Conservation (phyloP, 2,329 filamentous ascomycete genomes). For the Fusarium ramigenum region DNA sequence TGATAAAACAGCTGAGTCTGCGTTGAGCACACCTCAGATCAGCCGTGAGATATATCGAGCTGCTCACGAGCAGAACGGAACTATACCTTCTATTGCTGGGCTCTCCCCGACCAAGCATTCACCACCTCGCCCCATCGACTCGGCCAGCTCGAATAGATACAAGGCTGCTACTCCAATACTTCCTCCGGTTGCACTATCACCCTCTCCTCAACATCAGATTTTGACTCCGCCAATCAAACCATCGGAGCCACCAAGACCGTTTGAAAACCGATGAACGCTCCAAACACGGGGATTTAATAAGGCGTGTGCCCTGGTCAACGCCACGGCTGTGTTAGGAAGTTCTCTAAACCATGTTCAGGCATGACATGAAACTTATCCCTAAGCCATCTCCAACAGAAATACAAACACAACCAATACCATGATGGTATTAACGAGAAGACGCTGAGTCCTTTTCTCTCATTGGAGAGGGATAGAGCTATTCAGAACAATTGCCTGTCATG, state of each 20-base stretch:
- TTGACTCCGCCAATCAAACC: conserved; percentile 68
- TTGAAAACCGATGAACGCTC: conserved; percentile 29
- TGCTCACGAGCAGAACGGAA: conserved; percentile 46
- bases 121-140: conserved; percentile 51
- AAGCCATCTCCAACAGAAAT: background rate
- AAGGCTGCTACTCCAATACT: conserved; percentile 57
- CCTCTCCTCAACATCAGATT: conserved; percentile 65
- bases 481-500: conserved; percentile 10
- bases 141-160: conserved; percentile 41
- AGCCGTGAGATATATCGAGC: conserved; percentile 42
- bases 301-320: conserved; percentile 11
- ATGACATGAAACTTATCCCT: background rate
- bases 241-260: conserved; percentile 34
- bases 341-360: background rate
- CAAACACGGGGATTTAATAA: conserved; percentile 1
- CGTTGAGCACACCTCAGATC: conserved; percentile 43
- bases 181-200: conserved; percentile 67
- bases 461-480: background rate
- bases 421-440: conserved; percentile 2
- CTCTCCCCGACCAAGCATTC: conserved; percentile 64
- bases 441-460: background rate
- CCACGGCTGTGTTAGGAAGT: conserved; percentile 10
- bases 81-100: conserved; percentile 55
- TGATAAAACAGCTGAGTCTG: conserved; percentile 37
- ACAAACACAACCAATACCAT: conserved; percentile 5